Base-by-base conservation (phyloP, 495 filamentous ascomycete genomes). In the Xylaria acuta region DNA sequence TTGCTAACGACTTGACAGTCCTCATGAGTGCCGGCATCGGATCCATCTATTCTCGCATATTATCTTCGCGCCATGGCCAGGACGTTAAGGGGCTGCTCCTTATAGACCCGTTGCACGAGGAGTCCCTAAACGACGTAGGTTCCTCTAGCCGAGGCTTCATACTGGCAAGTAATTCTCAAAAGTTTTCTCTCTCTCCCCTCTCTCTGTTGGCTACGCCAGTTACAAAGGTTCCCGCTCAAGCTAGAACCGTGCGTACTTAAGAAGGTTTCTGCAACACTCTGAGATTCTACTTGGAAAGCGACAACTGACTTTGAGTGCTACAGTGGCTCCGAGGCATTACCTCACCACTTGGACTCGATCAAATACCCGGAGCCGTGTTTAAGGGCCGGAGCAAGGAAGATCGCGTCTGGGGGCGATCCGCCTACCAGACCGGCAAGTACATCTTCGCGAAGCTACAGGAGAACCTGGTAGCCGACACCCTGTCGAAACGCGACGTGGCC, bases 361-460 rank as follows among this genome's bases (percentile, higher is more conserved):
- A 94, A 5, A 82, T 95, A 58, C 84, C 85, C 1, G 94, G 92
- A 0, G 93, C 94, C 8, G 74, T 99, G 34, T 89, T 97, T 82
- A 88, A 89, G 56, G 92, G 93, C 51, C 89, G 94, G 18, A 91
- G 84, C 12, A 87, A 93, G n/a, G 89, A 92, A 77, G 96, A 98
- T 77, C 91, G 96, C 0, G 89, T 95, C 5, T 93, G 91, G 75
- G 96, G 96, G 5, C 84, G 87, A 32, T 88, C 88, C 8, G 89
- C 93, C 0, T 92, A 94, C 74, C 93, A 97, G 80, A 88, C 84
- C 20, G 94, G 92, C 18, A 93, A 91, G 73, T 91, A 88, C 75
- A 90, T 98, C 78, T 96, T 94, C 76, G 92, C 93, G 5, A 94
- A 95, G 78, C 84, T 99, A 45, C 96, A 99, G 80, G 96, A 99